Conservation (phyloP, 371 early-diverging fungal genomes). For the Zychaea mexicana region DNA sequence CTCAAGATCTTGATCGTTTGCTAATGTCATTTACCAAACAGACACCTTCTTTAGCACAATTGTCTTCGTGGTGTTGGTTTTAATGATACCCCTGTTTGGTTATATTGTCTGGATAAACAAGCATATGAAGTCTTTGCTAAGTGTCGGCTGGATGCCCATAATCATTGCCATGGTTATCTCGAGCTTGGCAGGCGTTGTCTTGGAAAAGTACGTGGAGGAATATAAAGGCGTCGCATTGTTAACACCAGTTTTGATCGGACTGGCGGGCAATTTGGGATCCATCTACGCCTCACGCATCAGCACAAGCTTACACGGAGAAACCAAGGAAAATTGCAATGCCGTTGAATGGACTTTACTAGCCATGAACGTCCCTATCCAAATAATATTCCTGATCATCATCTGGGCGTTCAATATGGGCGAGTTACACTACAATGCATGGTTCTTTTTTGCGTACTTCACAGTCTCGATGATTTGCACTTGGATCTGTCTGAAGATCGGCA, state of each 20-base stretch:
- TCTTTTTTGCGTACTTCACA: constrained; percentile 40
- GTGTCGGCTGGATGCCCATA: constrained; percentile 78
- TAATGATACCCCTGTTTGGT: constrained; percentile 57
- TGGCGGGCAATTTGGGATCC: constrained; percentile 83
- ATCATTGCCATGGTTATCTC: constrained; percentile 80
- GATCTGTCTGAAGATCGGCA: constrained; percentile 52
- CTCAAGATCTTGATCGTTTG: too few relatives aligned
- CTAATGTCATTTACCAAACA: constrained; percentile 6
- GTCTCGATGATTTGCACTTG: constrained; percentile 46
- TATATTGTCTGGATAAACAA: constrained; percentile 59
- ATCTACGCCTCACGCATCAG: constrained; percentile 84
- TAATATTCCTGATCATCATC: constrained; percentile 65
- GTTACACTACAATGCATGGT: constrained; percentile 41
- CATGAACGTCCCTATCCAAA: constrained; percentile 77
- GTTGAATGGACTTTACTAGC: constrained; percentile 63
- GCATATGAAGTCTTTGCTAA: constrained; percentile 64
- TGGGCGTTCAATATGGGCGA: constrained; percentile 58
- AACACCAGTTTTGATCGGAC: constrained; percentile 73
- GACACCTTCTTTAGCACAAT: constrained; percentile 54
- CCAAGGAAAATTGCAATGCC: constrained; percentile 50
- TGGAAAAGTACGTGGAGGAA: constrained; percentile 72
- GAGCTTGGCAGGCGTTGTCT: constrained; percentile 73
- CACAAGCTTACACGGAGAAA: constrained; percentile 70
- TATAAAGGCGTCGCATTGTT: constrained; percentile 80
- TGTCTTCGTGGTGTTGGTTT: constrained; percentile 44